These are phyloP conservation scores for Zasmidium angulare DNA, from an alignment of 2,329 filamentous ascomycete species.

Conservation along the genomic window DNA sequence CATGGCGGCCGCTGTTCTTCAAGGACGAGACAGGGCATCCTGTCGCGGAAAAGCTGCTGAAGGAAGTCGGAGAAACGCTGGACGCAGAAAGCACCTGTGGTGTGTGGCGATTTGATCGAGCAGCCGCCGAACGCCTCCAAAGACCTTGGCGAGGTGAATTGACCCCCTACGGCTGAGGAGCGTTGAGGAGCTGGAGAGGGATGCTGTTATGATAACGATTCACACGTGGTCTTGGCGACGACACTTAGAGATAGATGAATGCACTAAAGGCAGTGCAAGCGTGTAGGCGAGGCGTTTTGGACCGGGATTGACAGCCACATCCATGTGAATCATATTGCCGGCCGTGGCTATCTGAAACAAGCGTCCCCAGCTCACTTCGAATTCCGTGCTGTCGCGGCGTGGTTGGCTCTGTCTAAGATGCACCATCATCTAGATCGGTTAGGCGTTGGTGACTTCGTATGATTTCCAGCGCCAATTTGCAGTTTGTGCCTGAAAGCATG, in stretches of 20 bases:
- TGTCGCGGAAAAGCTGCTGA: constrained; percentile 32
- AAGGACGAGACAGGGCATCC: constrained; percentile 29
- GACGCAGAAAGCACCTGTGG: constrained; percentile 65
- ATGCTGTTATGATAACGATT: background rate
- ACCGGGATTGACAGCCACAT: background rate
- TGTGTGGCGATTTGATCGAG: constrained; percentile 65
- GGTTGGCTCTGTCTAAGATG: background rate
- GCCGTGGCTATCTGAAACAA: background rate
- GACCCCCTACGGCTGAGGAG: constrained; percentile 30
- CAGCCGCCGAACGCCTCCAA: constrained; percentile 39
- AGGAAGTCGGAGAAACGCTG: constrained; percentile 39
- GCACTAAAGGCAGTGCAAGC: background rate
- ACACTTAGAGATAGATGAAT: background rate
- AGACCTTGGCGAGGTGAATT: constrained; percentile 32
- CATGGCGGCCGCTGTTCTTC: constrained; percentile 45
- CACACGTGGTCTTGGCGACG: background rate
- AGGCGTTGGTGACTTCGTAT: background rate
- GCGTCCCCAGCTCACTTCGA: background rate
- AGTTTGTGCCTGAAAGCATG: background rate
- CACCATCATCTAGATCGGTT: background rate
- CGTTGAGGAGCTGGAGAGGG: background rate
- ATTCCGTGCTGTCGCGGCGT: background rate
- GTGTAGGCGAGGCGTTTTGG: background rate
- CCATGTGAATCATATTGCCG: background rate
- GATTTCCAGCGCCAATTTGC: too few relatives aligned